Conservation (phyloP, 1,139 yeast species). For the Pichia sp. region DNA sequence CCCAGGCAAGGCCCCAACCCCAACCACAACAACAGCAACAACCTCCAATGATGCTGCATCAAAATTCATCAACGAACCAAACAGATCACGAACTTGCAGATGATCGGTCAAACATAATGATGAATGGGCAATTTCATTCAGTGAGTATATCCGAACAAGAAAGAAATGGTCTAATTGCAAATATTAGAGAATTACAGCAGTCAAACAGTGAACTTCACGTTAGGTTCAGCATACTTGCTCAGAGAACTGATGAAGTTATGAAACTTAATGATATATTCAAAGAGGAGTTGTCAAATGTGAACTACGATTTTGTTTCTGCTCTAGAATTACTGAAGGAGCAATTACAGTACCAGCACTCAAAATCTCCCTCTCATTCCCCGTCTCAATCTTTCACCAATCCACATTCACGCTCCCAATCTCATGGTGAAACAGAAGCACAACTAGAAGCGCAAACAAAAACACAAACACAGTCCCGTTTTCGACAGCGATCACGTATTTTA, state of each 20-base stretch:
- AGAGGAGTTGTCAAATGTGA: constrained; percentile 45
- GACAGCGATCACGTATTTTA: background rate
- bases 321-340: constrained; percentile 42
- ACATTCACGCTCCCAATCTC: background rate
- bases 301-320: constrained; percentile 46
- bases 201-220: constrained; percentile 12
- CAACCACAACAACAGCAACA: constrained; percentile 9
- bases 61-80: background rate
- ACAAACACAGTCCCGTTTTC: background rate
- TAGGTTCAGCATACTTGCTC: constrained; percentile 37
- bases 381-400: background rate
- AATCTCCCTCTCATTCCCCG: background rate
- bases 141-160: constrained; percentile 7
- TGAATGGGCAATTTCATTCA: constrained; percentile 2
- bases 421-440: background rate
- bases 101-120: background rate
- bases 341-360: background rate
- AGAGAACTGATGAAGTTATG: constrained; percentile 38
- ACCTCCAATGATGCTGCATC: background rate
- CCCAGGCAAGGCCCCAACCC: constrained; percentile 3
- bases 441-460: background rate
- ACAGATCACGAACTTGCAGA: constrained; percentile 3
- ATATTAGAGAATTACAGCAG: constrained; percentile 15
- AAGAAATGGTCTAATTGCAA: background rate
- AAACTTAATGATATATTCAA: constrained; percentile 44